Evolutionary conservation across 2,329 filamentous ascomycete species (phyloP), one percentile per base, ranked within the genome.

Genomic region (Aspergillus sp.): DNA sequence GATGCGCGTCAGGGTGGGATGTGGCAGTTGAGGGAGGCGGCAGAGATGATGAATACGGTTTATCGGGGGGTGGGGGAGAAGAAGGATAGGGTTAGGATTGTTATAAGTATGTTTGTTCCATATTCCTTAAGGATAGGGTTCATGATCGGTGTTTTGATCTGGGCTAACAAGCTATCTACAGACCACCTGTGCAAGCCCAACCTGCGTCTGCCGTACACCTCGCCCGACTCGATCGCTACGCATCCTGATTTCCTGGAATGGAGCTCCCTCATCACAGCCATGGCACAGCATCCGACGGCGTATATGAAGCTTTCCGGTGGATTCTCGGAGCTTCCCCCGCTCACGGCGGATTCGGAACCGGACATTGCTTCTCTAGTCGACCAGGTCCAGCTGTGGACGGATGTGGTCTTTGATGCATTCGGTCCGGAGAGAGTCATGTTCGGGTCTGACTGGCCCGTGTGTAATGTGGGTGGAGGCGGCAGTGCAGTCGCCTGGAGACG

Each of bases 141-240:
- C 9, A 28, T 28, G 28, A 32, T 55, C 41, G 15, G 23, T 12
- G 7, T 19, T 25, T 57, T 3, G 19, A 21, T 4, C 28, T 9
- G 39, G 15, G 32, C 59, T 65, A 66, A 62, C 70, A 65, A 6
- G 63, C 17, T 48, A 4, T 36, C 7, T 17, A 12, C 65, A 93
- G 91, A 97, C 76, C 92, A 97, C 77, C 84, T 97, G 67, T 93
- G 91, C 84, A 97, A 97, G 78, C 92, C 92, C 1, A 87, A 94
- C 74, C 80, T 96, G 28, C 82, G 82, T 32, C 82, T 90, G 13
- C 55, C 66, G 2, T 63, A 65, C 68, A 81, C 83, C 78, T 88
- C 82, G 79, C 51, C 65, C 64, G 63, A 80, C 76, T 38, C 65
- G 2, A 62, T 69, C 15, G 60, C 62, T 2, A 63, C 65, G 4